Conservation (phyloP, 2,329 filamentous ascomycete genomes). For the Ceratocystis eucalypticola region DNA sequence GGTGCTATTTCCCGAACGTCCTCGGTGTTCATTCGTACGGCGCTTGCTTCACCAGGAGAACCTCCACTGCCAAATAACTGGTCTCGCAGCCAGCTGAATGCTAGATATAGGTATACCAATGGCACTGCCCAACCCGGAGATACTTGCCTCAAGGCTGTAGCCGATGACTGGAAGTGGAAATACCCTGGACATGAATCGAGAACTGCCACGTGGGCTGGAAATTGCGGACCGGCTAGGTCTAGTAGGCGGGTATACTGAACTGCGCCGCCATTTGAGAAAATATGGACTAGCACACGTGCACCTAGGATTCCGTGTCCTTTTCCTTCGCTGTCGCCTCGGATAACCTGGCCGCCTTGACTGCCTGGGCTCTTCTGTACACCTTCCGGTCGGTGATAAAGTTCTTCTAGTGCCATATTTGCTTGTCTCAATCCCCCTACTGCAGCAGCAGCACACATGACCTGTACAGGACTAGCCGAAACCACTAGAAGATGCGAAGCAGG, state of each 20-base stretch:
- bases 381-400: neutral
- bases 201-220: conserved; percentile 4
- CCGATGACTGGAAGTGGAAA: neutral
- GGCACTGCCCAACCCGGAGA: neutral
- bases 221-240: neutral
- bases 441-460: neutral
- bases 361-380: neutral
- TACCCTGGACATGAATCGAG: neutral
- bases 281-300: conserved; percentile 31
- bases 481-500: conserved; percentile 35
- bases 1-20: conserved; percentile 28
- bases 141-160: neutral
- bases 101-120: neutral
- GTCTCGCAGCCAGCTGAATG: neutral
- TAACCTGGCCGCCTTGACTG: neutral
- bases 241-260: neutral
- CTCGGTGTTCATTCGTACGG: conserved; percentile 19
- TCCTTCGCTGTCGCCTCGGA: neutral
- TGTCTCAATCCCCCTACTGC: neutral
- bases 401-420: neutral
- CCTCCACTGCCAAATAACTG: conserved; percentile 26
- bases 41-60: neutral
- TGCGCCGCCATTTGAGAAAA: conserved; percentile 41
- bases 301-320: conserved; percentile 23
- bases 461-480: conserved; percentile 21